A percentile compares a stretch with the other conserved stretches of the same genome.
These are phyloP conservation scores for Chlamydomonas applanata DNA, from an alignment of 139 green algal species.

Conservation along the genomic window DNA sequence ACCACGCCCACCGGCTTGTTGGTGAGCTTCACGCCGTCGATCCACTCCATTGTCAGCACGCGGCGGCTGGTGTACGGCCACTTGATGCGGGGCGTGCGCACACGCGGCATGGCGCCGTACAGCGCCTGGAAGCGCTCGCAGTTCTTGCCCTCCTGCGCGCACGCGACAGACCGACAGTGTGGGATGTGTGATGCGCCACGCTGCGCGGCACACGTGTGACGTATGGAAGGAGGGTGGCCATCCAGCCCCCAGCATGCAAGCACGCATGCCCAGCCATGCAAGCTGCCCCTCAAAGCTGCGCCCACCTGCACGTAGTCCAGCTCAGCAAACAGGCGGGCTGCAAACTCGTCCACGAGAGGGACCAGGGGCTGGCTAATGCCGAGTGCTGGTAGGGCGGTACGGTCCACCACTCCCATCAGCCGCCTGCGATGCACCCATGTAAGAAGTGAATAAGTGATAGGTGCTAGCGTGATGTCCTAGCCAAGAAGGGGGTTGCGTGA, in stretches of 20 bases:
- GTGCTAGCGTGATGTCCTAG: background rate
- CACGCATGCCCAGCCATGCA: too few species aligned
- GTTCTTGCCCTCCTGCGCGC: conserved; percentile 79
- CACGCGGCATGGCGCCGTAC: conserved; percentile 68
- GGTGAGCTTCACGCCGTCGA: conserved; percentile 91
- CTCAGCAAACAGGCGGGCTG: conserved; percentile 89
- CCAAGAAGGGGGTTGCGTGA: background rate
- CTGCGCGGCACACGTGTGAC: too few species aligned
- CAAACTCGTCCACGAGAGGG: conserved; percentile 96
- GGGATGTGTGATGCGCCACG: too few species aligned
- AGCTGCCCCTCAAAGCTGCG: too few species aligned
- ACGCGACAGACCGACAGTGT: too few species aligned
- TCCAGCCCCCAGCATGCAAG: too few species aligned
- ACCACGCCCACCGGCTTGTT: background rate
- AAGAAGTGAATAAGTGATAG: background rate
- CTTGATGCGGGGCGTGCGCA: conserved; percentile 77
- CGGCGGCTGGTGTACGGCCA: conserved; percentile 51
- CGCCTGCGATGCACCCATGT: background rate
- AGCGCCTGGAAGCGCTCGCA: conserved; percentile 82
- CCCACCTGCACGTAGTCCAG: conserved; percentile 84
- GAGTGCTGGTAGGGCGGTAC: conserved; percentile 4
- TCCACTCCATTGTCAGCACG: conserved; percentile 97
- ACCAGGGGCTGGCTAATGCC: conserved; percentile 67
- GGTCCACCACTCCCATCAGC: conserved; percentile 11
- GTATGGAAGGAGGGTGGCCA: too few species aligned